Conservation (phyloP, 1,284 basidiomycete species). For the Leccinum subfulvum region DNA sequence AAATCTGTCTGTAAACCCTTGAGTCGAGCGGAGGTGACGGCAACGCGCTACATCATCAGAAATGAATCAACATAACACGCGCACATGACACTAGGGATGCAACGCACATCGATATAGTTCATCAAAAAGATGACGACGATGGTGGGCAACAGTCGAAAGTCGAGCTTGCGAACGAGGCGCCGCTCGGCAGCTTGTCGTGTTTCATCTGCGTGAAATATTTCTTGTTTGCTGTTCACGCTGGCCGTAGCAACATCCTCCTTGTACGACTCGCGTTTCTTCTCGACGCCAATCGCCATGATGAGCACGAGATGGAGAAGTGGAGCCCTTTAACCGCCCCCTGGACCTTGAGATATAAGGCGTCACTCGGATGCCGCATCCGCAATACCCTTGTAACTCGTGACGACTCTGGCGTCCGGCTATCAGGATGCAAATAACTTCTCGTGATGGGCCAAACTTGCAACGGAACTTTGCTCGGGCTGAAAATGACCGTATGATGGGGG, state of each 20-base stretch:
- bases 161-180: conserved; percentile 52
- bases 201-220: conserved; percentile 6
- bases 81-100: not conserved
- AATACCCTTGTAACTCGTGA: conserved; percentile 6
- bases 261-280: conserved; percentile 19
- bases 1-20: conserved; percentile 2
- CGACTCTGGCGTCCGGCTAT: not conserved
- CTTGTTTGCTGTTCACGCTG: conserved; percentile 1
- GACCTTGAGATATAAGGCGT: conserved; percentile 7
- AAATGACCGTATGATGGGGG: not conserved
- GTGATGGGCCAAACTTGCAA: not conserved
- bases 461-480: not conserved
- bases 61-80: not conserved
- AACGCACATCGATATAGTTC: conserved; percentile 67
- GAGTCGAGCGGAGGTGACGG: conserved; percentile 1
- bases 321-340: not conserved
- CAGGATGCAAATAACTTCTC: conserved; percentile 1
- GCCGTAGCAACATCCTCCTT: conserved; percentile 1
- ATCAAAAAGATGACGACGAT: conserved; percentile 64
- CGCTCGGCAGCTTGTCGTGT: conserved; percentile 35
- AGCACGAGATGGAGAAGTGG: not conserved
- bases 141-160: conserved; percentile 57
- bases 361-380: not conserved
- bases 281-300: conserved; percentile 18
- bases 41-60: conserved; percentile 43